These are phyloP conservation scores for Vaccinium darrowii DNA, from an alignment of 148 eudicot genomes.

Conservation along the genomic window DNA sequence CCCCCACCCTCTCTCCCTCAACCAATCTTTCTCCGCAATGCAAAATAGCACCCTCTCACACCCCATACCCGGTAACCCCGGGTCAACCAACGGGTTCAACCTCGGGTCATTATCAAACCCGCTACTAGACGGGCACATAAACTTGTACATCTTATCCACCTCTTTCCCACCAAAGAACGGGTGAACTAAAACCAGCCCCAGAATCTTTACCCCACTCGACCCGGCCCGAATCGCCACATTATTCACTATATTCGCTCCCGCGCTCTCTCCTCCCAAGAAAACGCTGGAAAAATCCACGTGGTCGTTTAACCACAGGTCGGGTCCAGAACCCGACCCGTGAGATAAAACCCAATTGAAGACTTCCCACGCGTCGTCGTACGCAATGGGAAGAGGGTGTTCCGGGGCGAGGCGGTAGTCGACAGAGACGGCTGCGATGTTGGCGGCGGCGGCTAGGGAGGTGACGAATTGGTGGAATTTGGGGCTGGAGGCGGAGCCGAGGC, in stretches of 20 bases:
- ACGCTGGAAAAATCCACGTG: constrained; percentile 13
- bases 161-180: constrained; percentile 18
- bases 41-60: constrained; percentile 31
- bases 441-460: constrained; percentile 27
- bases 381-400: constrained; percentile 13
- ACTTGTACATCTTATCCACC: constrained; percentile 19
- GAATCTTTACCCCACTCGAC: background rate
- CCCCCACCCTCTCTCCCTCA: constrained; percentile 28
- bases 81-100: constrained; percentile 29
- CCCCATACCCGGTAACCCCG: constrained; percentile 19
- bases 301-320: constrained; percentile 10
- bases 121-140: constrained; percentile 14
- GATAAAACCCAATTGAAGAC: constrained; percentile 13
- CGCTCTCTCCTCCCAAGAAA: constrained; percentile 23
- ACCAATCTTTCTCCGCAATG: constrained; percentile 31
- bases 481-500: constrained; percentile 36
- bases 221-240: constrained; percentile 18
- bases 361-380: constrained; percentile 14
- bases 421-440: constrained; percentile 9
- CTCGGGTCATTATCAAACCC: constrained; percentile 25
- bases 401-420: constrained; percentile 22
- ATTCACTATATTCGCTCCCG: constrained; percentile 24
- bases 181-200: constrained; percentile 16
- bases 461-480: constrained; percentile 33
- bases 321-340: background rate